These are phyloP conservation scores for Mangifera indica DNA, from an alignment of 345 rosid genomes.

Conservation along the genomic window DNA sequence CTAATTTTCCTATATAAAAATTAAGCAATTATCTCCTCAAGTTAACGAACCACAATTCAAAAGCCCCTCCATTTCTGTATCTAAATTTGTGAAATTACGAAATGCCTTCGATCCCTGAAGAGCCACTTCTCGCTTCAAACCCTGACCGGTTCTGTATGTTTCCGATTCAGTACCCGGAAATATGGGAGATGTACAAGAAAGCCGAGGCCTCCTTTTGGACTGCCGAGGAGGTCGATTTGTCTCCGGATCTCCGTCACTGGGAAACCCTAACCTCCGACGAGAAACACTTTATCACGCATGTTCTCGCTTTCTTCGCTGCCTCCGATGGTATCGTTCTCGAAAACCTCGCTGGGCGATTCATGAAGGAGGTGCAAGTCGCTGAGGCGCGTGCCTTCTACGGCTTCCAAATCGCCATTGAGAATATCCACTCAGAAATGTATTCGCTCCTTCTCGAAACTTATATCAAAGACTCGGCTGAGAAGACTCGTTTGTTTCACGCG, in stretches of 20 bases:
- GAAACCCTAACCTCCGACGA: constrained; percentile 64
- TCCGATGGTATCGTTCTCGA: constrained; percentile 91
- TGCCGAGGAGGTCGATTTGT: constrained; percentile 95
- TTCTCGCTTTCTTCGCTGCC: constrained; percentile 95
- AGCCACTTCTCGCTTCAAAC: constrained; percentile 74
- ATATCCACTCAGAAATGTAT: constrained; percentile 96
- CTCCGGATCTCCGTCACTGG: constrained; percentile 78
- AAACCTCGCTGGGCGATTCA: constrained; percentile 82
- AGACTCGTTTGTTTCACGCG: constrained; percentile 60
- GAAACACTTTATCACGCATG: constrained; percentile 81
- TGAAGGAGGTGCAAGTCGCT: constrained; percentile 88
- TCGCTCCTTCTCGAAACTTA: constrained; percentile 88
- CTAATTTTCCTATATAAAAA: constrained; percentile 22
- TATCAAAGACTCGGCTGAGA: constrained; percentile 68
- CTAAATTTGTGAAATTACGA: not conserved
- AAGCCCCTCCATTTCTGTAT: not conserved
- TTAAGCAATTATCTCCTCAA: not conserved
- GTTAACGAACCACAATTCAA: not conserved
- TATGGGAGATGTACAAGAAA: constrained; percentile 99
- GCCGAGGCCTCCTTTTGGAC: constrained; percentile 99
- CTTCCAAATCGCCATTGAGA: constrained; percentile 93
- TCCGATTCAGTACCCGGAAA: constrained; percentile 80
- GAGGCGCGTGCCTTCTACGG: constrained; percentile 99
- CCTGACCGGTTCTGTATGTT: constrained; percentile 93
- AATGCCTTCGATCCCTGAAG: constrained; percentile 53